Percentiles rank a stretch among this genome's conserved stretches.
Conservation (phyloP, 352 stramenopile species). For the Plasmopara viticola region DNA sequence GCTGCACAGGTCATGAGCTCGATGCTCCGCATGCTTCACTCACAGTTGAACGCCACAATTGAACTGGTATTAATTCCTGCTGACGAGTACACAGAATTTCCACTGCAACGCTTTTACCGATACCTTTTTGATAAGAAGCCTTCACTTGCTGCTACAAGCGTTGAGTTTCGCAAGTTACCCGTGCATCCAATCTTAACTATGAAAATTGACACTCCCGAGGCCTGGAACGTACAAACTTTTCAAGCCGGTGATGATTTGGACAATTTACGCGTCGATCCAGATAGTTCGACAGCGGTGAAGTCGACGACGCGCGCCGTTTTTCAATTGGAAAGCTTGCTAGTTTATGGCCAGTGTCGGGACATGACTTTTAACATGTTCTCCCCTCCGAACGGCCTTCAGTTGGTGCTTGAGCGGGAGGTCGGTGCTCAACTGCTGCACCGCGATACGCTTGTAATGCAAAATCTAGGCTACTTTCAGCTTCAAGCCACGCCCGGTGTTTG, state of each 20-base stretch:
- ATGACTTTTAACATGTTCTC: constrained; percentile 71
- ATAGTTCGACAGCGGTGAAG: constrained; percentile 42
- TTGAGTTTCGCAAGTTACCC: constrained; percentile 77
- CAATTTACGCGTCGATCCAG: constrained; percentile 83
- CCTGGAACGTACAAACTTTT: constrained; percentile 89
- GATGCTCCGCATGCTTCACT: constrained; percentile 73
- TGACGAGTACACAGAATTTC: constrained; percentile 79
- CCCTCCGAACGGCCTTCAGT: constrained; percentile 87
- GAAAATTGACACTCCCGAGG: constrained; percentile 89
- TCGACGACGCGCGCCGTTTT: constrained; percentile 73
- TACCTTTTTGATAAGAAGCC: constrained; percentile 76
- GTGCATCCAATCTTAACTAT: constrained; percentile 88
- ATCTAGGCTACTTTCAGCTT: constrained; percentile 99
- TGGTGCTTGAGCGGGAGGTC: constrained; percentile 82
- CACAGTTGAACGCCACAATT: constrained; percentile 64
- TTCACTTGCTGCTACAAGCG: constrained; percentile 32
- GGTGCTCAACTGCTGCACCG: constrained; percentile 48
- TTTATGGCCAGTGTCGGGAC: constrained; percentile 88
- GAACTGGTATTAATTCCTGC: constrained; percentile 60
- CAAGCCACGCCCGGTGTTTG: constrained; percentile 94
- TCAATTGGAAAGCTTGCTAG: constrained; percentile 83
- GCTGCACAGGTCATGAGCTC: constrained; percentile 85
- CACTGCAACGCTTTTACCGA: constrained; percentile 90
- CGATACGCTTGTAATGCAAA: constrained; percentile 99
- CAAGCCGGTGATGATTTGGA: constrained; percentile 79